Evolutionary conservation across 176 grass and related monocot genomes (phyloP).

Genomic region (Echinochloa phyllopogon): DNA sequence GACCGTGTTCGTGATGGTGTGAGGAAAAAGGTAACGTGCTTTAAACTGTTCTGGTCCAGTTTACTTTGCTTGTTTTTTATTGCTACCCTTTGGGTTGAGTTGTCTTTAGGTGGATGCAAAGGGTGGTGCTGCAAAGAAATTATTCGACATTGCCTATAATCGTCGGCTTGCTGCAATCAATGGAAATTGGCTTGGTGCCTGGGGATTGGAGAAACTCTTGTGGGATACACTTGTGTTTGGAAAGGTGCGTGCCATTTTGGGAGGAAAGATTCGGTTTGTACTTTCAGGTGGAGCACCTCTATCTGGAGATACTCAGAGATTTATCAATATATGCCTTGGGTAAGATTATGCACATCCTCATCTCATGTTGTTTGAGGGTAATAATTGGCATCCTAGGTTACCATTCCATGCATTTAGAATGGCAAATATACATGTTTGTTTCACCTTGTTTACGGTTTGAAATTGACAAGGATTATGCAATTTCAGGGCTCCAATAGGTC

Average conservation of each 20-base stretch:
- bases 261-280: conserved; percentile 80
- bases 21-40: conserved; percentile 73
- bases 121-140: conserved; percentile 79
- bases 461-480: conserved; percentile 47
- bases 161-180: conserved; percentile 77
- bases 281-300: conserved; percentile 94
- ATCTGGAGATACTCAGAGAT: conserved; percentile 89
- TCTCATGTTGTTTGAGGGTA: conserved; percentile 33
- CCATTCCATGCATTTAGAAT: background rate
- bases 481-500: conserved; percentile 93
- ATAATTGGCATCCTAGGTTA: background rate
- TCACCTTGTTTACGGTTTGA: conserved; percentile 14
- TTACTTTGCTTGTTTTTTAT: conserved; percentile 30
- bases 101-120: conserved; percentile 75
- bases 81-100: conserved; percentile 29
- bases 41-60: conserved; percentile 24
- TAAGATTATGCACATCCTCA: conserved; percentile 48
- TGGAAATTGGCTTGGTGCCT: conserved; percentile 95
- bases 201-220: conserved; percentile 83
- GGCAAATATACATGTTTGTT: conserved; percentile 16
- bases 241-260: conserved; percentile 83
- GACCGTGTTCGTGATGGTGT: conserved; percentile 92
- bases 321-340: conserved; percentile 98
- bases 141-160: conserved; percentile 75
- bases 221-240: conserved; percentile 91